These are phyloP conservation scores for Chaetomium globosum DNA, from an alignment of 2,329 filamentous ascomycete genomes.

Conservation along the genomic window DNA sequence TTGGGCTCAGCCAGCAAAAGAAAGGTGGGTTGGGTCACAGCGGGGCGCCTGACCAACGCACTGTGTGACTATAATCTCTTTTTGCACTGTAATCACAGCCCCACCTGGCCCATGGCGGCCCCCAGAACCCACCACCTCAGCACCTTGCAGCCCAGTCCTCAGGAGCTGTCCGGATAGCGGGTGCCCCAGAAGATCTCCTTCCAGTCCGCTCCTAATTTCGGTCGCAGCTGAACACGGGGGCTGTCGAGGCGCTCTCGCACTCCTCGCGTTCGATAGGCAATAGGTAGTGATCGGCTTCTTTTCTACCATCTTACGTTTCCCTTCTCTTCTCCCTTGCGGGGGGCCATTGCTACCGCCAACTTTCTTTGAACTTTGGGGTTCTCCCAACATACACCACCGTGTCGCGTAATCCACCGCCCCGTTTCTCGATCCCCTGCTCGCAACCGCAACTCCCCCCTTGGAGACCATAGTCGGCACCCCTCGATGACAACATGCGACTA, in stretches of 20 bases:
- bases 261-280: constrained; percentile 2
- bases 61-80: not conserved
- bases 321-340: constrained; percentile 7
- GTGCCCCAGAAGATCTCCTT: constrained; percentile 14
- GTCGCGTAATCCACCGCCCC: constrained; percentile 6
- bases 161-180: constrained; percentile 13
- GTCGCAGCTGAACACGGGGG: constrained; percentile 31
- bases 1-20: not conserved
- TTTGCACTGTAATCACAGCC: not conserved
- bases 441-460: constrained; percentile 3
- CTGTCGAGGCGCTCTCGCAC: constrained; percentile 22
- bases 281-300: not conserved
- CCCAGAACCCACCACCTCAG: constrained; percentile 3
- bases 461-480: constrained; percentile 13
- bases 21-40: not conserved
- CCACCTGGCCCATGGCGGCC: not conserved
- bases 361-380: not conserved
- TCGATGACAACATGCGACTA: constrained; percentile 39
- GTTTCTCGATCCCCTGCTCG: constrained; percentile 19
- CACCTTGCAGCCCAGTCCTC: constrained; percentile 10
- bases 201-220: constrained; percentile 21
- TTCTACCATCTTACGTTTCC: not conserved
- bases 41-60: not conserved
- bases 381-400: not conserved
- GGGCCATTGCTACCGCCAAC: not conserved